These are phyloP conservation scores for Trichosporon faecale DNA, from an alignment of 1,284 basidiomycete genomes.

Conservation along the genomic window DNA sequence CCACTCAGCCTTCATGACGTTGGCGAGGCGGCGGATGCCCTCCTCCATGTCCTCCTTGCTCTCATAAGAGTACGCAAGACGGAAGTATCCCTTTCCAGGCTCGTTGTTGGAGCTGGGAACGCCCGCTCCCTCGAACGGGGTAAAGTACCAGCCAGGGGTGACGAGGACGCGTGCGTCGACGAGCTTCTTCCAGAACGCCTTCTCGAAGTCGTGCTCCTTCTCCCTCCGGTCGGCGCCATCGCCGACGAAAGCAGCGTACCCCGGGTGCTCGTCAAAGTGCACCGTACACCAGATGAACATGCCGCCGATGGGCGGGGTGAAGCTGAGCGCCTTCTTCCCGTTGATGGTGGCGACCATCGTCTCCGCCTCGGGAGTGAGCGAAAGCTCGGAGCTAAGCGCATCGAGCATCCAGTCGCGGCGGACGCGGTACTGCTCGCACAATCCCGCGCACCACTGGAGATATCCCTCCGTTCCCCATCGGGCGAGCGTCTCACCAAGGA, in stretches of 20 bases:
- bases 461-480: constrained; percentile 65
- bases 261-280: constrained; percentile 28
- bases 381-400: constrained; percentile 21
- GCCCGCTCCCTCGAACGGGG: constrained; percentile 27
- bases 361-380: constrained; percentile 12
- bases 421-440: constrained; percentile 42
- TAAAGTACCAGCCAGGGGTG: constrained; percentile 34
- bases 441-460: constrained; percentile 65
- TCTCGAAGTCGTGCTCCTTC: constrained; percentile 28
- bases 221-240: not conserved
- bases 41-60: constrained; percentile 25
- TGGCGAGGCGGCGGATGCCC: constrained; percentile 27
- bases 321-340: constrained; percentile 29
- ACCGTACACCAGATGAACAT: constrained; percentile 44
- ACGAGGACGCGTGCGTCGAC: constrained; percentile 26
- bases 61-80: constrained; percentile 32
- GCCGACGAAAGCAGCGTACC: constrained; percentile 17
- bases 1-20: constrained; percentile 26
- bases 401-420: constrained; percentile 41
- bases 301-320: constrained; percentile 59
- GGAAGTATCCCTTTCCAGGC: constrained; percentile 29
- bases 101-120: constrained; percentile 17
- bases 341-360: not conserved
- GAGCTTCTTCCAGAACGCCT: constrained; percentile 26
- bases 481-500: constrained; percentile 62